Evolutionary conservation across 768 basidiomycete genomes (phyloP), one percentile per base, ranked within the genome.

Genomic region (Pleurotus cornucopiae): DNA sequence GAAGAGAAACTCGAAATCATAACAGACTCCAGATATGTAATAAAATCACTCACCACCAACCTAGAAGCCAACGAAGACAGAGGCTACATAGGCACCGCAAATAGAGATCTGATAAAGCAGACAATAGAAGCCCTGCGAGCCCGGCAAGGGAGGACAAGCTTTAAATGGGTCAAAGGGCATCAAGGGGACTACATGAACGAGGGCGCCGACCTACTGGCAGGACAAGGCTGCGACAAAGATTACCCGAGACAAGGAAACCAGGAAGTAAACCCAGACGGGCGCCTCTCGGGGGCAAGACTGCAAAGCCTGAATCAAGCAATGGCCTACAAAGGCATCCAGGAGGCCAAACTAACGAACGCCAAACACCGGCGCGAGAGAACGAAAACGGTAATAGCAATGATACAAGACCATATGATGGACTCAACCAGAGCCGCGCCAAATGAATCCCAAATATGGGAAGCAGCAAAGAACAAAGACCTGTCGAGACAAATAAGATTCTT

Each of bases 161-260:
- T 71, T 12, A 48, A 48, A 41, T 66, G 66, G 66, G 64, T 68
- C 0, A 68, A 69, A 61, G 69, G 65, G 1, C 66, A 66, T 25
- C 53, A 20, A 9, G 61, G 61, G 1, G 20, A 55, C 20, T 20
- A n/a, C 11, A 55, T 63, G 2, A 67, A 67, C 25, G 62, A 67
- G 49, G 62, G 44, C 2, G 66, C 67, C 4, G 64, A 68, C 39
- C 23, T 4, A 5, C 57, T 60, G 2, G 70, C 66, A 3, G 44
- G 41, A 4, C 54, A 57, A 43, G 68, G 63, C 6, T 57, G 61
- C 0, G 26, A 38, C 1, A 62, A 63, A 13, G 20, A 44, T 1
- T 26, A 14, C 21, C 5, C 21, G 5, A 55, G 60, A n/a, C 41
- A 45, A 0, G 13, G 57, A 0, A 23, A 60, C 34, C 51, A 60